Evolutionary conservation across 257 asterid genomes (phyloP), one percentile per base, ranked within the genome.

Genomic region (Plantago ovata): DNA sequence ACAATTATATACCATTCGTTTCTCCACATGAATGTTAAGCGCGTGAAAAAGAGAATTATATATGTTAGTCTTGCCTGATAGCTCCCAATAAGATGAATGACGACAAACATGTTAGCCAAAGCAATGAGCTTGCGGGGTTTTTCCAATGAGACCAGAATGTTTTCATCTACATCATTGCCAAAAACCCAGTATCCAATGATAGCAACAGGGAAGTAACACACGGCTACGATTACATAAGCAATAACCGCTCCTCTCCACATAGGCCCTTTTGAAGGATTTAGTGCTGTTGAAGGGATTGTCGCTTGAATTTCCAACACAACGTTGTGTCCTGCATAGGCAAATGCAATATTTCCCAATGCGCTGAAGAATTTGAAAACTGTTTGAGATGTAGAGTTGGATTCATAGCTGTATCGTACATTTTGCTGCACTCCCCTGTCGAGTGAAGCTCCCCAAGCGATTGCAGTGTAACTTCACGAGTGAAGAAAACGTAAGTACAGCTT

Each of bases 381-480:
- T 3, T 56, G 38, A 0, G 51, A 36, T 8, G 53, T 38, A 3
- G 64, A 45, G 7, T 49, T 19, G 7, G 65, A 42, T 9, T 7
- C 22, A 18, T 66, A 49, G 45, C 60, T 60, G 20, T 66, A 66
- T 32, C 57, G 65, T 14, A 58, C 64, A 18, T 65, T 13, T 1
- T 19, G 38, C 12, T 38, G 60, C 60, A 58, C 60, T n/a, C 71
- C 71, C 18, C 48, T 39, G 18, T 66, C 15, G 3, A 66, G 6
- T 11, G 71, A 58, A 8, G 71, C 71, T 24, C 71, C 71, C 71
- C 71, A 66, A 18, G 60, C 65, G 10, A 51, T 62, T 9, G 67
- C 23, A 38, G 67, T 38, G 22, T 62, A 62, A 62, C 67, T 62
- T 52, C 24, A 62, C 18, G 15, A 7, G 6, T 11, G 13, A 19